A percentile compares a stretch with the other conserved stretches of the same genome.
These are phyloP conservation scores for Talaromyces sp. DNA, from an alignment of 2,329 filamentous ascomycete genomes.

Conservation along the genomic window DNA sequence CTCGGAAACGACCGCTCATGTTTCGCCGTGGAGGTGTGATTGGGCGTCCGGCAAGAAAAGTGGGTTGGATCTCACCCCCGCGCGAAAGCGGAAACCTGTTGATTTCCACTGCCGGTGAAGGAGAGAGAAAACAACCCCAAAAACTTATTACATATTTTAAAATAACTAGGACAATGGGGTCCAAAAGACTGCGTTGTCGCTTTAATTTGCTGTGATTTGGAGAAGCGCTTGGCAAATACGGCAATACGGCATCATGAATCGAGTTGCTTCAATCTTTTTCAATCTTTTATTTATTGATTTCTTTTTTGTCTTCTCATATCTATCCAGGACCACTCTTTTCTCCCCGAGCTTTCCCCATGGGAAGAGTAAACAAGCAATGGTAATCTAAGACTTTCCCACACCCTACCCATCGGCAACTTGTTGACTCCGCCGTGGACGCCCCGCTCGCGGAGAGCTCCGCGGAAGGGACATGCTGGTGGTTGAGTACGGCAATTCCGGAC, in stretches of 20 bases:
- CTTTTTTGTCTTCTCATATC: too few relatives aligned
- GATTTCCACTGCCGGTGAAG: constrained; percentile 29
- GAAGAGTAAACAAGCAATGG: not conserved
- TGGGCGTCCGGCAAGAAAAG: constrained; percentile 16
- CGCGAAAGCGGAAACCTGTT: constrained; percentile 28
- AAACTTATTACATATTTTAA: not conserved
- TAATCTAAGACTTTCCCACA: not conserved
- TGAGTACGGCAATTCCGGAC: constrained; percentile 21
- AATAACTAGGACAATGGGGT: constrained; percentile 1
- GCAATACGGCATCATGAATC: too few relatives aligned
- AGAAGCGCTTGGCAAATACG: too few relatives aligned
- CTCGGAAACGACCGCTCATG: constrained; percentile 28
- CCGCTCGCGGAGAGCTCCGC: constrained; percentile 17
- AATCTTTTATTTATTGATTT: too few relatives aligned
- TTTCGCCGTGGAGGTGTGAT: constrained; percentile 22
- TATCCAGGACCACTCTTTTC: not conserved
- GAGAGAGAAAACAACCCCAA: constrained; percentile 12
- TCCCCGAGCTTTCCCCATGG: not conserved
- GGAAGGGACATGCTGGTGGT: not conserved
- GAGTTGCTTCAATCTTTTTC: too few relatives aligned
- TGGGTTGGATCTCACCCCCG: constrained; percentile 27
- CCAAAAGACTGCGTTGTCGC: not conserved
- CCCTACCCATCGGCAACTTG: constrained; percentile 9
- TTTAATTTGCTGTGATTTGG: too few relatives aligned
- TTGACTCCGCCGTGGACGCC: constrained; percentile 6